Evolutionary conservation across 306 rosid genomes (phyloP).

Genomic region (Quercus aquifolioides): DNA sequence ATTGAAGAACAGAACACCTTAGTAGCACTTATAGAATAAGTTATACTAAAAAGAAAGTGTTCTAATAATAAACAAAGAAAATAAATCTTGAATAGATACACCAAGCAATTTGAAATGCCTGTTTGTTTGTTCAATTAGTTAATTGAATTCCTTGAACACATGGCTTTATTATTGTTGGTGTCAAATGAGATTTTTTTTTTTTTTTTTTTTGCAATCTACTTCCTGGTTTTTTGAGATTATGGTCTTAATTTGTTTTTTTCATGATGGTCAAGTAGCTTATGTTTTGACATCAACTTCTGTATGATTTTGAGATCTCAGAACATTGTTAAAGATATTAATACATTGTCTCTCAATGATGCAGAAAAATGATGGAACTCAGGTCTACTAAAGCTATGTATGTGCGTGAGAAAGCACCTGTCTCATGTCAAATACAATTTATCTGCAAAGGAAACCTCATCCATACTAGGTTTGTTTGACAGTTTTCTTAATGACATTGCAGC

Average conservation of each 20-base stretch:
- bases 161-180: neutral
- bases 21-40: neutral
- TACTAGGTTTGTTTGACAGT: constrained; percentile 31
- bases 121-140: neutral
- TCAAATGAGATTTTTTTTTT: neutral
- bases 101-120: neutral
- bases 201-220: no score
- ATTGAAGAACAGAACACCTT: neutral
- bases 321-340: neutral
- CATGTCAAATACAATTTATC: constrained; percentile 45
- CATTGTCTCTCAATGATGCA: constrained; percentile 12
- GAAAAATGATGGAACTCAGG: constrained; percentile 42
- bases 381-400: constrained; percentile 48
- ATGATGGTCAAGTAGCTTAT: neutral
- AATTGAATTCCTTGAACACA: neutral
- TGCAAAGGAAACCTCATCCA: constrained; percentile 49
- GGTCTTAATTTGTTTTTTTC: neutral
- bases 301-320: neutral
- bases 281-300: neutral
- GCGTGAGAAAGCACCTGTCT: constrained; percentile 33
- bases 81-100: neutral
- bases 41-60: neutral
- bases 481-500: neutral
- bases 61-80: neutral
- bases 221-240: no score